Base-by-base conservation (phyloP, 2,329 filamentous ascomycete species). In the Xylariales sp. region DNA sequence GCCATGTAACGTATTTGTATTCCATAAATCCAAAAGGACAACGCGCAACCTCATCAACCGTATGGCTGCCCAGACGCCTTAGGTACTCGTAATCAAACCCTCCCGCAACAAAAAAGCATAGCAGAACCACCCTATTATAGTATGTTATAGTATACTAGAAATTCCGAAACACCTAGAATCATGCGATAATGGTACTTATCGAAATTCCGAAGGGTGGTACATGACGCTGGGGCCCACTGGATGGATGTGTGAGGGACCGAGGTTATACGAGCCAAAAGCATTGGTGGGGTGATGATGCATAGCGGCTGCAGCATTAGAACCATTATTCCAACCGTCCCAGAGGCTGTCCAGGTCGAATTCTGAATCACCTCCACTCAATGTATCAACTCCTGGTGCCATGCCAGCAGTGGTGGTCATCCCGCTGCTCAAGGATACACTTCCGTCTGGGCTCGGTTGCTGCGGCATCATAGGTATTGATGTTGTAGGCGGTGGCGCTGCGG, bases 371-470 rank as follows among this genome's bases (percentile, higher is more conserved):
- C 74, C 76, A 23, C 72, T 70, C 6, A 75, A 62, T 1, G 62
- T 10, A 52, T 78, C 77, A 23, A 75, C 72, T 12, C 67, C 65
- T 9, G 73, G 72, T 2, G 69, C 59, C 57, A 76, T 66, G 18
- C 71, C 67, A 16, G 68, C 69, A 12, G 69, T 52, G 2, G 67
- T 50, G 10, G 72, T 70, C 28, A 75, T 69, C 12, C 69, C 72
- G 46, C 69, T 73, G 56, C 68, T 75, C 46, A 76, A 59, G 14
- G 76, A 74, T 8, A 75, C 65, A 18, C 72, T 77, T 39, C 72
- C 76, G 46, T 78, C 76, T 7, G 77, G 76, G 41, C 75, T 78
- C 6, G 76, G 76, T 56, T 77, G 76, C 57, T 78, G 77, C 28
- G 71, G 67, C 59, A 78, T 72, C 49, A 77, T 71, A 5, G 73